A percentile compares a stretch with the other conserved stretches of the same genome.
Evolutionary conservation across 2,329 filamentous ascomycete genomes (phyloP).

Genomic region (Dothistroma pini): DNA sequence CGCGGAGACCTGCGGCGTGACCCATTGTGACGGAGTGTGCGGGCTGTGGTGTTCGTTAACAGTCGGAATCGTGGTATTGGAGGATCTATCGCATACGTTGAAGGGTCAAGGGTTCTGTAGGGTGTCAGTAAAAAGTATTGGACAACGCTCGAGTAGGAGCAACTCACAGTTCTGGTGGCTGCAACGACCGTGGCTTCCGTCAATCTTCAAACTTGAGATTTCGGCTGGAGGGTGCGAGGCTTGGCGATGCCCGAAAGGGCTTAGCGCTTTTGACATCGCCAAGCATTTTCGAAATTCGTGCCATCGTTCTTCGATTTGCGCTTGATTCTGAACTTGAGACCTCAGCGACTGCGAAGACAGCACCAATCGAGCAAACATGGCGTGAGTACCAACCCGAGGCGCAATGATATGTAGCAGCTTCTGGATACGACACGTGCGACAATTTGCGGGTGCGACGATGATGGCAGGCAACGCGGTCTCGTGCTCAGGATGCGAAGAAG

Average conservation of each 20-base stretch:
- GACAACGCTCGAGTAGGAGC: neutral
- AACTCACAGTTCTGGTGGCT: neutral
- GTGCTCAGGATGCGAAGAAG: neutral
- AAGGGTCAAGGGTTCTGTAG: slow-evolving; percentile 9
- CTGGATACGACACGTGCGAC: neutral
- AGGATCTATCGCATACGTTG: slow-evolving; percentile 12
- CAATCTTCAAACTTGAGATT: neutral
- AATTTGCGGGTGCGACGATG: neutral
- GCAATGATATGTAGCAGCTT: neutral
- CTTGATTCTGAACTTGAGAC: neutral
- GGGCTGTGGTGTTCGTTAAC: slow-evolving; percentile 24
- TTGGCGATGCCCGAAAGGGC: neutral
- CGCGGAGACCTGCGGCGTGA: slow-evolving; percentile 49
- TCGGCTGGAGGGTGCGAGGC: neutral
- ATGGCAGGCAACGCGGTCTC: neutral
- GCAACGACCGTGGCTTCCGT: neutral
- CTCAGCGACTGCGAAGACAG: neutral
- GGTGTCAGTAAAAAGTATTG: slow-evolving; percentile 7
- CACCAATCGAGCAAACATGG: neutral
- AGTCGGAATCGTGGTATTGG: neutral
- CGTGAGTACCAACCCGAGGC: neutral
- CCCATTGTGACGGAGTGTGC: slow-evolving; percentile 46
- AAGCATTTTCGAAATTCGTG: neutral
- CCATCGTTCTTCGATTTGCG: neutral
- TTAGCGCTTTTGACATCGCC: neutral